Evolutionary conservation across 495 filamentous ascomycete species (phyloP).

Genomic region (Aspergillus saccharolyticus): DNA sequence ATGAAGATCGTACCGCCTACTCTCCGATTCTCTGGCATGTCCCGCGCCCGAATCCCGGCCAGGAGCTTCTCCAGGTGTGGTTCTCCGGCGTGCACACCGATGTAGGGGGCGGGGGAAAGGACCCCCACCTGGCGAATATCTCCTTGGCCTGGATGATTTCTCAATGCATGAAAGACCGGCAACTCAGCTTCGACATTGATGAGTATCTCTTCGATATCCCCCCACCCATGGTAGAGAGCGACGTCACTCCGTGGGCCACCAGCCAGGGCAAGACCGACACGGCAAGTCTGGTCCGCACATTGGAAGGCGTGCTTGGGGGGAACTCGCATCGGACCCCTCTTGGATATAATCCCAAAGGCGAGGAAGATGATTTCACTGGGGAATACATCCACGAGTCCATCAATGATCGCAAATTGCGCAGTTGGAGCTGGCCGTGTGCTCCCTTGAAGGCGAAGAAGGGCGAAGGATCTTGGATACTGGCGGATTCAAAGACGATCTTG

Average conservation of each 20-base stretch:
- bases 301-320: constrained; percentile 14
- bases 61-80: constrained; percentile 47
- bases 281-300: constrained; percentile 1
- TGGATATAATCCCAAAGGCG: constrained; percentile 7
- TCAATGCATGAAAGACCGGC: constrained; percentile 24
- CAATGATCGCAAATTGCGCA: constrained; percentile 13
- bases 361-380: constrained; percentile 11
- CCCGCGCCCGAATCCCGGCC: constrained; percentile 14
- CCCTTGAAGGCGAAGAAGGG: neutral
- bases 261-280: constrained; percentile 4
- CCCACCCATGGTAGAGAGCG: neutral
- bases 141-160: constrained; percentile 47
- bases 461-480: neutral
- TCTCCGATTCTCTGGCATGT: constrained; percentile 51
- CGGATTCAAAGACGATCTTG: neutral
- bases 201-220: constrained; percentile 17
- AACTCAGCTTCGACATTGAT: constrained; percentile 19
- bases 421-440: constrained; percentile 3
- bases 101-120: constrained; percentile 43
- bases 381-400: constrained; percentile 27
- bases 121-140: constrained; percentile 37
- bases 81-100: constrained; percentile 53
- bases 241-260: constrained; percentile 18
- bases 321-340: constrained; percentile 17
- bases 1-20: constrained; percentile 51